Base-by-base conservation (phyloP, 1,284 basidiomycete genomes). In the Irpex lacteus region DNA sequence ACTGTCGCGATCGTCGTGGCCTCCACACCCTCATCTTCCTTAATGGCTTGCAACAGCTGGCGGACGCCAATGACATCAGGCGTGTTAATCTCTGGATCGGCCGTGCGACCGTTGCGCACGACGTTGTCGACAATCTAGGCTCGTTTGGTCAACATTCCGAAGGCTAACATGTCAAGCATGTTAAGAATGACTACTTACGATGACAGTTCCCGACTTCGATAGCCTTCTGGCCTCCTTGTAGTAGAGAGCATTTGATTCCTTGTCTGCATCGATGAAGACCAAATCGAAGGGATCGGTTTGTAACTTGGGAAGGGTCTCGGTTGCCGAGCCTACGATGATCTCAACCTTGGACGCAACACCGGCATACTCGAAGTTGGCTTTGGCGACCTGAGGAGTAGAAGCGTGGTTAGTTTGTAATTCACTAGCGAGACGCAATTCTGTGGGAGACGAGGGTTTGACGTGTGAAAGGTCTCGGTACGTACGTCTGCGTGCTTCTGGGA, bases 201-300 rank as follows among this genome's bases (percentile, higher is more conserved):
- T 85, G 18, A 86, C 78, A 40, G 85, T 85, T 34, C 83, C 82
- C 53, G 78, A 78, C 60, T 80, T 77, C 2, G 85, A 78, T 7
- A 88, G 75, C 5, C 85, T 79, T 72, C 87, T 85, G 0, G 83
- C 84, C 66, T 87, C 80, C 5, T 73, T 74, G 74, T 84, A 84
- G 69, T 88, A 87, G 6, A 73, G 73, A 9, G 77, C 63, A 67
- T 84, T 84, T 53, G 76, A 79, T 8, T 71, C 67, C 69, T 87
- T 88, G 76, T 88, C 86, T 2, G 86, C 86, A 71, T 88, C 86
- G 66, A 88, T 86, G 75, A 88, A 89, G 3, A 79, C 77, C 34
- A 88, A 71, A 71, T 88, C 86, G 71, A 86, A 88, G 2, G 54
- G 34, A 13, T 79, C 76, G 3, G 82, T 71, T 56, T 56, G 54